phyloP scores from a whole-genome alignment of 1,139 yeast species.

The Meyerozyma smithsonii region DNA sequence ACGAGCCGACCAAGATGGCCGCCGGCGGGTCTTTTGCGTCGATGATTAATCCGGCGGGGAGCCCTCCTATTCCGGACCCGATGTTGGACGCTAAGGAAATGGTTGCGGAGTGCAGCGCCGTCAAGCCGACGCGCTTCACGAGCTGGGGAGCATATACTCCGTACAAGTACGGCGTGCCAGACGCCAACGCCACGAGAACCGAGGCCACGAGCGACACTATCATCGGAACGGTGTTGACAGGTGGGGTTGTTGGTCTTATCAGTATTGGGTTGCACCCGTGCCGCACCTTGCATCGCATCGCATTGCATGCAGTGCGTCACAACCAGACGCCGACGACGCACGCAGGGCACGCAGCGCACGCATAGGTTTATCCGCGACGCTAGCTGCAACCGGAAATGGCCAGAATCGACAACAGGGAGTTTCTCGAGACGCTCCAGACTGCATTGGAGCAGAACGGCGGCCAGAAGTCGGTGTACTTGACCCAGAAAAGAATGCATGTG shows the following conservation, averaged over 20 bases:
- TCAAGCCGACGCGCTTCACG: slow-evolving; percentile 49
- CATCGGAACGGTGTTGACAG: neutral
- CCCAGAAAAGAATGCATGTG: slow-evolving; percentile 37
- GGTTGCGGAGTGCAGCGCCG: slow-evolving; percentile 58
- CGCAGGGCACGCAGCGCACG: neutral
- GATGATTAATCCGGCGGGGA: slow-evolving; percentile 63
- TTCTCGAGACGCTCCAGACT: slow-evolving; percentile 27
- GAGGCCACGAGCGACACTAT: slow-evolving; percentile 15
- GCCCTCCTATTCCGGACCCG: slow-evolving; percentile 66
- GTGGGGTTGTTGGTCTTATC: neutral
- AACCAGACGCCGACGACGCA: slow-evolving; percentile 5
- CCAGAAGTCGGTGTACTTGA: slow-evolving; percentile 37
- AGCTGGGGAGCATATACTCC: slow-evolving; percentile 73
- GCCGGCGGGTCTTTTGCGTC: slow-evolving; percentile 54
- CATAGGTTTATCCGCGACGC: neutral
- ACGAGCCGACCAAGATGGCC: slow-evolving; percentile 52
- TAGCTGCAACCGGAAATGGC: slow-evolving; percentile 22
- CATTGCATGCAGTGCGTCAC: neutral
- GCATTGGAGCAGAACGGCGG: slow-evolving; percentile 31
- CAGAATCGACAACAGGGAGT: slow-evolving; percentile 35
- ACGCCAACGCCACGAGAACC: slow-evolving; percentile 35
- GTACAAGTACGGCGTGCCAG: slow-evolving; percentile 71
- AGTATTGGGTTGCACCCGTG: neutral
- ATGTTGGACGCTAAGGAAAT: slow-evolving; percentile 57
- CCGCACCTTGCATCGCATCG: slow-evolving; percentile 13